Base-by-base conservation (phyloP, 2,329 filamentous ascomycete genomes). In the Fusarium pilosicola region DNA sequence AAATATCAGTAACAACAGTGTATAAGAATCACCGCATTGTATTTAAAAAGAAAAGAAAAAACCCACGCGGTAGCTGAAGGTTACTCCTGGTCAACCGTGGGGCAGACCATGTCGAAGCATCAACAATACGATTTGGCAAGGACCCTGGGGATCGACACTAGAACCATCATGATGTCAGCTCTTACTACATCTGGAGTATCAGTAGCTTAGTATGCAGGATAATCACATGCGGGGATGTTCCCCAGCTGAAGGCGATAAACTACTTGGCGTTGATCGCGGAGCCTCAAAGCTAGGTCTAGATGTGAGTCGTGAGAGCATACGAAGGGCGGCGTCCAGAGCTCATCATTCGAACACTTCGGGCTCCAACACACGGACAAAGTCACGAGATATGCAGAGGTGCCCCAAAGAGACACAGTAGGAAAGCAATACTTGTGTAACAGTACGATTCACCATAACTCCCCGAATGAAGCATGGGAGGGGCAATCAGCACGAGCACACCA, bases 121-220 rank as follows among this genome's bases (percentile, higher is more conserved):
- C 45, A 20, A 24, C n/a, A 54, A 46, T 46, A 44, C 32, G 51
- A 73, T 70, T 49, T 55, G 46, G 45, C 66, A 57, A 52, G 30
- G 48, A 68, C 66, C 57, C 62, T 63, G 39, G 15, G 28, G 68
- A 74, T 74, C 71, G 62, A 64, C 71, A 68, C 58, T 74, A 60
- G 41, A 44, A 46, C 62, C 32, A 42, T 68, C 49, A 67, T 74
- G 70, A 68, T 71, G 62, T 64, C 71, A 68, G 60, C 62, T 74
- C 54, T 74, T 68, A 71, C 71, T 58, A 44, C 34, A 68, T 74
- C 67, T 73, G 57, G 71, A 71, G 39, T 34, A 42, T 38, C 65
- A 48, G 32, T 44, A 54, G 52, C 46, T 49, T 60, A 70, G 46
- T 44, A 46, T 71, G 62, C 71, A 64, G 67, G 48, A 68, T 48